These are phyloP conservation scores for Anthracocystis setariae DNA, from an alignment of 1,284 basidiomycete genomes.

Conservation along the genomic window DNA sequence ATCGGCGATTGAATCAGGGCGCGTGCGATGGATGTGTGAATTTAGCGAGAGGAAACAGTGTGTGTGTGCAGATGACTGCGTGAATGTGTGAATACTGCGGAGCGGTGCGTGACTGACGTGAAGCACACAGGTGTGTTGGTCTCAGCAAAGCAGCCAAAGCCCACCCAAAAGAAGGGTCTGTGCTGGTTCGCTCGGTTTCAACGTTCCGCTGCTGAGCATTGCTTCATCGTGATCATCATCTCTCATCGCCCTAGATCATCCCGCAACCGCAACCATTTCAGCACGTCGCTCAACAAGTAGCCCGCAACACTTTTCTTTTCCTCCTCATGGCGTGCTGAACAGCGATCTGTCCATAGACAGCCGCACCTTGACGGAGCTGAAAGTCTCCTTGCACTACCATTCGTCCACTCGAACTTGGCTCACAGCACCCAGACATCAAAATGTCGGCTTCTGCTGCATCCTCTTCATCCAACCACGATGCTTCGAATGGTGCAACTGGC, in stretches of 20 bases:
- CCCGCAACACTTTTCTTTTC: neutral
- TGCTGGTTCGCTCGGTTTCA: slow-evolving; percentile 18
- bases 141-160: slow-evolving; percentile 11
- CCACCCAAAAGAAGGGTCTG: slow-evolving; percentile 4
- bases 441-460: slow-evolving; percentile 42
- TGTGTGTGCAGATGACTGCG: slow-evolving; percentile 1
- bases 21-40: neutral
- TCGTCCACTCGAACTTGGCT: neutral
- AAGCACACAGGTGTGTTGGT: slow-evolving; percentile 32
- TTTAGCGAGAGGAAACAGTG: neutral
- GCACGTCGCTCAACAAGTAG: neutral
- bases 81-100: neutral
- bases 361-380: neutral
- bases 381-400: neutral
- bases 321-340: neutral
- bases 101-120: slow-evolving; percentile 7
- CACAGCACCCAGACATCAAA: neutral
- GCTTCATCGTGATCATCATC: no score
- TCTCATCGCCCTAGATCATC: neutral
- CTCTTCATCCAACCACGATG: slow-evolving; percentile 37
- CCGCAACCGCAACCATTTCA: neutral
- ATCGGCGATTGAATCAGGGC: slow-evolving; percentile 3
- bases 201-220: neutral
- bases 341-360: neutral
- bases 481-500: slow-evolving; percentile 20